Conservation (phyloP, 768 basidiomycete genomes). For the Polyporus arcularius region DNA sequence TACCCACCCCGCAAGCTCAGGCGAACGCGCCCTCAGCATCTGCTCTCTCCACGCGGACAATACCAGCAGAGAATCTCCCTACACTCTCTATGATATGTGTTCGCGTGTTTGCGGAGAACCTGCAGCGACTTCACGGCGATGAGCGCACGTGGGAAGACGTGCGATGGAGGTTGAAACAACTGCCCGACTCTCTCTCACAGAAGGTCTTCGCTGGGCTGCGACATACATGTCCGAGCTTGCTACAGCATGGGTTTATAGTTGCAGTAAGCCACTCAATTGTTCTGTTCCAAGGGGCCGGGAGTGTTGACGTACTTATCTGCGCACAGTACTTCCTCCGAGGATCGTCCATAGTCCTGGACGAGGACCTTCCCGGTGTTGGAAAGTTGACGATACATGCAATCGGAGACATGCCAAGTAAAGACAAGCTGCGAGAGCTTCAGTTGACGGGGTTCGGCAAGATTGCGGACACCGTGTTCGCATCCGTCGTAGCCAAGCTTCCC, state of each 20-base stretch:
- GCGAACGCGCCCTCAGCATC: constrained; percentile 49
- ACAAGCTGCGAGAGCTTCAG: constrained; percentile 46
- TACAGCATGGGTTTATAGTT: constrained; percentile 56
- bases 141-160: constrained; percentile 41
- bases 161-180: constrained; percentile 40
- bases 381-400: constrained; percentile 51
- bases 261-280: constrained; percentile 41
- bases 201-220: constrained; percentile 54
- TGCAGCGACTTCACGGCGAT: constrained; percentile 42
- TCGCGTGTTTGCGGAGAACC: constrained; percentile 50
- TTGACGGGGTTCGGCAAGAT: constrained; percentile 55
- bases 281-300: neutral
- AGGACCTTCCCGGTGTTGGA: constrained; percentile 53
- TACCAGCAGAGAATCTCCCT: constrained; percentile 39
- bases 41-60: constrained; percentile 47
- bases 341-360: constrained; percentile 45
- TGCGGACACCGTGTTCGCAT: constrained; percentile 52
- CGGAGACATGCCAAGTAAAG: constrained; percentile 19
- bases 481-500: constrained; percentile 46
- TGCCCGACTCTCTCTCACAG: constrained; percentile 56
- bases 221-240: constrained; percentile 48
- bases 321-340: constrained; percentile 62
- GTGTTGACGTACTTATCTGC: neutral
- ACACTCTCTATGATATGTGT: constrained; percentile 52
- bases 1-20: constrained; percentile 35